These are phyloP conservation scores for Penicillium sp. DNA, from an alignment of 2,329 filamentous ascomycete species.

Conservation along the genomic window DNA sequence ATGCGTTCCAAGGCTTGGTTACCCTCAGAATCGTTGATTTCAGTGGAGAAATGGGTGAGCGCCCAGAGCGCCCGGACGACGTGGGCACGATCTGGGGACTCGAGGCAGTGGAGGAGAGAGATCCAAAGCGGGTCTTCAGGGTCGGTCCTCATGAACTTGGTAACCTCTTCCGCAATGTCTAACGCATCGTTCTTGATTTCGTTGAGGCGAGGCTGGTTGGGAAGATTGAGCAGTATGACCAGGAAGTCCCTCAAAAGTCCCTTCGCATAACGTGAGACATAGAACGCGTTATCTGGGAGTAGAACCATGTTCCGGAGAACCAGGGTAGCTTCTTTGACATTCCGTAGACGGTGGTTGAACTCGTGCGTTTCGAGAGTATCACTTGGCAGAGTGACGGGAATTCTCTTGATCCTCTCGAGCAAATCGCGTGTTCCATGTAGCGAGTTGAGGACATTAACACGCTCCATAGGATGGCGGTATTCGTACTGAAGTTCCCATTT, in stretches of 20 bases:
- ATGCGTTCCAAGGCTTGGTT: constrained; percentile 55
- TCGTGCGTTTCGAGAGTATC: constrained; percentile 63
- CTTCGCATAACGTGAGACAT: constrained; percentile 61
- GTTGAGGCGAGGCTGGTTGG: constrained; percentile 58
- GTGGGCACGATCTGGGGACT: constrained; percentile 67
- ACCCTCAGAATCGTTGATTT: constrained; percentile 69
- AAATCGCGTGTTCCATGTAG: constrained; percentile 61
- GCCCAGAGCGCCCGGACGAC: constrained; percentile 73
- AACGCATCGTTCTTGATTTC: constrained; percentile 86
- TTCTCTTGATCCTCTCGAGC: constrained; percentile 59
- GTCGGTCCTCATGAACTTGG: constrained; percentile 66
- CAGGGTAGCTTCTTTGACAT: constrained; percentile 75
- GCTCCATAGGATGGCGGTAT: constrained; percentile 42
- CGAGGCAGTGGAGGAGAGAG: constrained; percentile 54
- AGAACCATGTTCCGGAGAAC: constrained; percentile 98
- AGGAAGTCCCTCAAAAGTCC: constrained; percentile 67
- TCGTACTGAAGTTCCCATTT: constrained; percentile 73
- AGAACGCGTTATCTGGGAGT: constrained; percentile 75
- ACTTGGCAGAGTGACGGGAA: constrained; percentile 52
- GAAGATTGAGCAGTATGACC: constrained; percentile 71
- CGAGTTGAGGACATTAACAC: constrained; percentile 54
- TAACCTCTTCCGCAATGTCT: constrained; percentile 84
- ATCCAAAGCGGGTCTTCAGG: constrained; percentile 69
- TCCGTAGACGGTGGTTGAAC: constrained; percentile 61
- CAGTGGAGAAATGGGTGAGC: constrained; percentile 79